Conservation (phyloP, 495 filamentous ascomycete species). For the Schizothecium vesticola region DNA sequence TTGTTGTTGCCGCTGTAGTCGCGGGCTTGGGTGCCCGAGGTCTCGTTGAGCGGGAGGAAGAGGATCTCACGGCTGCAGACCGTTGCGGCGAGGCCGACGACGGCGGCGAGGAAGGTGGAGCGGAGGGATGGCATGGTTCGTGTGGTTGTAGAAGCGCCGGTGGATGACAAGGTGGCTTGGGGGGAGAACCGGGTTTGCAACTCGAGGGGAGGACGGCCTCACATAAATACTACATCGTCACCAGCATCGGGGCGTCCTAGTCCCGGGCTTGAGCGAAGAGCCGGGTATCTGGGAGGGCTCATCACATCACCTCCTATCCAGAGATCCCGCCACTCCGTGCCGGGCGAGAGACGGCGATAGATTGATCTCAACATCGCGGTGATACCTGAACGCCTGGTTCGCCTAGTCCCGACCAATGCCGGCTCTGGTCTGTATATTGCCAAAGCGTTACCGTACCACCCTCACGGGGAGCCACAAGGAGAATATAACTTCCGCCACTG, state of each 20-base stretch:
- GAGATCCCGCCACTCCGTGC: background rate
- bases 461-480: background rate
- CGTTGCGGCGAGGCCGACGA: conserved; percentile 2
- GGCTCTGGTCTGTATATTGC: background rate
- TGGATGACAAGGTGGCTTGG: background rate
- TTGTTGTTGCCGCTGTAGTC: conserved; percentile 13
- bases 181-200: background rate
- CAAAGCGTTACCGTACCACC: background rate
- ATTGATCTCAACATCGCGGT: background rate
- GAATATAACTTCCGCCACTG: background rate
- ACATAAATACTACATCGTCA: background rate
- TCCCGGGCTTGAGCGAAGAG: background rate
- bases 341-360: background rate
- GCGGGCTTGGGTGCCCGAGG: conserved; percentile 11
- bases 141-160: background rate
- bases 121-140: conserved; percentile 3
- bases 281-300: background rate
- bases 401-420: background rate
- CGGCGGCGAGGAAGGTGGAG: conserved; percentile 1
- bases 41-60: conserved; percentile 14
- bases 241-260: background rate
- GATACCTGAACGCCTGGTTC: background rate
- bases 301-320: background rate
- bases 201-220: background rate
- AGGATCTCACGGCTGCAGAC: conserved; percentile 6